These are phyloP conservation scores for Trichosporon sp. DNA, from an alignment of 1,284 basidiomycete species.

Conservation along the genomic window DNA sequence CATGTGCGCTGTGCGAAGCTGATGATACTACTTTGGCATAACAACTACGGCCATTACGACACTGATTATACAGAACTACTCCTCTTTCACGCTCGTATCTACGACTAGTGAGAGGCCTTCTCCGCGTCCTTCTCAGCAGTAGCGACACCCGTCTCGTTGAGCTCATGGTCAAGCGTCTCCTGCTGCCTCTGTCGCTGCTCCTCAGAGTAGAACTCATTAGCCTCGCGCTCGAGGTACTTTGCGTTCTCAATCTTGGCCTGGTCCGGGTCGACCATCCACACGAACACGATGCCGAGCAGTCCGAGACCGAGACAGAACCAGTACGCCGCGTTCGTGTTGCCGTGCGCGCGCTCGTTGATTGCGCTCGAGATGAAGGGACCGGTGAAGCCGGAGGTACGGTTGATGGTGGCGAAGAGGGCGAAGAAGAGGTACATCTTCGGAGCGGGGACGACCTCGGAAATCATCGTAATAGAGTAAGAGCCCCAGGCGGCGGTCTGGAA, in stretches of 20 bases:
- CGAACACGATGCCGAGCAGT: conserved; percentile 24
- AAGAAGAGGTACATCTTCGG: conserved; percentile 34
- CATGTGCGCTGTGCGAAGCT: no score
- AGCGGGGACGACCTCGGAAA: conserved; percentile 34
- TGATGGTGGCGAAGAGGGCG: conserved; percentile 23
- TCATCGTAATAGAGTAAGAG: conserved; percentile 31
- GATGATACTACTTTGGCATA: background rate
- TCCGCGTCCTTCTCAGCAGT: background rate
- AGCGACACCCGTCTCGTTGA: background rate
- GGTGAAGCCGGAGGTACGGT: conserved; percentile 22
- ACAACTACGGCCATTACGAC: background rate
- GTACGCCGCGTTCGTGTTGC: conserved; percentile 32
- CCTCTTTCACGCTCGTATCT: background rate
- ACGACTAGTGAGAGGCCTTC: background rate
- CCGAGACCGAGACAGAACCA: conserved; percentile 33
- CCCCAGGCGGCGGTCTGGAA: conserved; percentile 34
- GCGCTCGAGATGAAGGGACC: conserved; percentile 35
- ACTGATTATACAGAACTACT: background rate
- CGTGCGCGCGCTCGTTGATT: conserved; percentile 31
- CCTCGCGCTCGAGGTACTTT: conserved; percentile 32
- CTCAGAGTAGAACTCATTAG: conserved; percentile 28
- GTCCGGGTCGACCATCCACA: conserved; percentile 30
- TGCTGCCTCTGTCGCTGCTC: conserved; percentile 23
- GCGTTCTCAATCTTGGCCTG: conserved; percentile 37
- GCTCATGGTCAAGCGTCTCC: conserved; percentile 18